A percentile compares a stretch with the other conserved stretches of the same genome.
phyloP scores from a whole-genome alignment of 371 early-diverging fungal species.

The Circinella umbellata region DNA sequence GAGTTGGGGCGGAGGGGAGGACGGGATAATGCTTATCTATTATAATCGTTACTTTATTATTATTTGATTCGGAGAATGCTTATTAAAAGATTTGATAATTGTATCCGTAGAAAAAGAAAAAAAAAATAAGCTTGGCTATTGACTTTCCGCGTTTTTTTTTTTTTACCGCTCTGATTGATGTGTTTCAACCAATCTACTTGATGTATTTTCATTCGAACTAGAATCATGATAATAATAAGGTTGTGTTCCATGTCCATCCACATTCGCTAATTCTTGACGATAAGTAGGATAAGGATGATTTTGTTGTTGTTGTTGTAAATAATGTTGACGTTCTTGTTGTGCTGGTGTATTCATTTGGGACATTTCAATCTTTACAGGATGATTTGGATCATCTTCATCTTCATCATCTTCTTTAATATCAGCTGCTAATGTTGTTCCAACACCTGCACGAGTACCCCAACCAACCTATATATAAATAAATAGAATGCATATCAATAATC shows the following conservation, averaged over 20 bases:
- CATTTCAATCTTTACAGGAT: constrained; percentile 41
- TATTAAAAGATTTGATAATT: too few species aligned
- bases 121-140: too few species aligned
- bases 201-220: neutral
- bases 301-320: neutral
- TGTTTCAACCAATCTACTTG: neutral
- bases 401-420: constrained; percentile 36
- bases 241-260: too few species aligned
- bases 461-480: constrained; percentile 28
- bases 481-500: neutral
- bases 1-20: too few species aligned
- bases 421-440: constrained; percentile 46
- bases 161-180: neutral
- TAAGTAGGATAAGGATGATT: neutral
- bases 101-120: too few species aligned
- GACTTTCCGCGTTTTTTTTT: too few species aligned
- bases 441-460: constrained; percentile 64
- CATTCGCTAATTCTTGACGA: neutral
- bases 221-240: constrained; percentile 6
- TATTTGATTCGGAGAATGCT: neutral
- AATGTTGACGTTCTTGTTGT: constrained; percentile 17
- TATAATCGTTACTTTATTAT: neutral
- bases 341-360: constrained; percentile 17
- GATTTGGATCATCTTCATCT: constrained; percentile 12
- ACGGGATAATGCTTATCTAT: constrained; percentile 11